A percentile compares a stretch with the other conserved stretches of the same genome.
Evolutionary conservation across 2,329 filamentous ascomycete species (phyloP).

Genomic region (Fusarium keratoplasticum): DNA sequence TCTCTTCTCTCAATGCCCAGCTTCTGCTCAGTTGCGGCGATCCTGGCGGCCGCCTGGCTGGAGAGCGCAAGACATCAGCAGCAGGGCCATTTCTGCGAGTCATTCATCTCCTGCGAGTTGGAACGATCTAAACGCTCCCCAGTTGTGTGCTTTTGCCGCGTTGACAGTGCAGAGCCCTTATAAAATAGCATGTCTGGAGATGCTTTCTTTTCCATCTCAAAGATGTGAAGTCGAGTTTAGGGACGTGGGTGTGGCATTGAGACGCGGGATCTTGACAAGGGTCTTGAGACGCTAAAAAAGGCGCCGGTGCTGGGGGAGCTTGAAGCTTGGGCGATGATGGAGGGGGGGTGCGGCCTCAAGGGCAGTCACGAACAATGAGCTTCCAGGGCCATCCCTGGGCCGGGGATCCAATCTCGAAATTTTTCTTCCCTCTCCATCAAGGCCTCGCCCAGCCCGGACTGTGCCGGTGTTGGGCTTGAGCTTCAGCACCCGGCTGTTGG

Average conservation of each 20-base stretch:
- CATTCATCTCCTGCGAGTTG: neutral
- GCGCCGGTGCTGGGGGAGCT: slow-evolving; percentile 41
- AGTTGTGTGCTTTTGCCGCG: slow-evolving; percentile 2
- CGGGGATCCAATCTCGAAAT: slow-evolving; percentile 43
- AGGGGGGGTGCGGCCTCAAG: slow-evolving; percentile 39
- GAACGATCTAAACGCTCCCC: neutral
- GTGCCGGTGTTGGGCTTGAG: slow-evolving; percentile 41
- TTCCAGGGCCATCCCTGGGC: slow-evolving; percentile 41
- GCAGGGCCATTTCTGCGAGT: neutral
- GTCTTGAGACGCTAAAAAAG: slow-evolving; percentile 43
- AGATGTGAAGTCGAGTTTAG: slow-evolving; percentile 45
- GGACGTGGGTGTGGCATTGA: slow-evolving; percentile 46
- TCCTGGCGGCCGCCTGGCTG: slow-evolving; percentile 12
- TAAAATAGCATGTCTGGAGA: slow-evolving; percentile 21
- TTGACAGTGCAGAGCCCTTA: neutral
- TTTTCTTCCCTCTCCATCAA: slow-evolving; percentile 38
- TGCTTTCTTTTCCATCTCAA: slow-evolving; percentile 30
- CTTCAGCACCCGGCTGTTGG: slow-evolving; percentile 40
- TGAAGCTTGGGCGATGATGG: slow-evolving; percentile 36
- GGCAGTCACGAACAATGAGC: slow-evolving; percentile 19
- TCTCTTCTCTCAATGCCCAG: slow-evolving; percentile 23
- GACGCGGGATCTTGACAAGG: slow-evolving; percentile 46
- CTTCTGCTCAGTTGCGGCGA: slow-evolving; percentile 12
- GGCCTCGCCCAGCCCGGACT: slow-evolving; percentile 42
- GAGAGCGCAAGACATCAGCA: slow-evolving; percentile 1